A percentile compares a stretch with the other conserved stretches of the same genome.
These are phyloP conservation scores for Aspergillus kassunensis DNA, from an alignment of 495 filamentous ascomycete genomes.

Conservation along the genomic window DNA sequence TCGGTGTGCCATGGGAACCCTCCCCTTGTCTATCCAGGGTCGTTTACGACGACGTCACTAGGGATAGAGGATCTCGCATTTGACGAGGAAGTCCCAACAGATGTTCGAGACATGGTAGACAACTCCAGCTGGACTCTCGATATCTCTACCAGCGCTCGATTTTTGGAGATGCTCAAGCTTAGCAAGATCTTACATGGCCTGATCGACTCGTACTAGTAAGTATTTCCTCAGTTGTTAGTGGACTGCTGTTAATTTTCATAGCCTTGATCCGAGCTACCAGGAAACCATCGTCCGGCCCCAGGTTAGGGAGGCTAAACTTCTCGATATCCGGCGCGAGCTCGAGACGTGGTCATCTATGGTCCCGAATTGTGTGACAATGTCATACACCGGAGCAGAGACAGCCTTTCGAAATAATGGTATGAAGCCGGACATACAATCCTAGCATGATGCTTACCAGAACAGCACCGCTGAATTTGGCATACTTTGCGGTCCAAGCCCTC, in stretches of 20 bases:
- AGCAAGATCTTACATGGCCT: slow-evolving; percentile 2
- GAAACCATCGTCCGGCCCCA: neutral
- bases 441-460: neutral
- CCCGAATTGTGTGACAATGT: slow-evolving; percentile 6
- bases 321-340: neutral
- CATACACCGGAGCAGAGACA: neutral
- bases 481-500: slow-evolving; percentile 5
- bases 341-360: slow-evolving; percentile 7
- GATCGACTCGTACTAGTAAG: slow-evolving; percentile 3
- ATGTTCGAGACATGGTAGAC: slow-evolving; percentile 2
- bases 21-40: slow-evolving; percentile 1
- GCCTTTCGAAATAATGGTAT: slow-evolving; percentile 9
- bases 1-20: slow-evolving; percentile 6
- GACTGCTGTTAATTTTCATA: neutral
- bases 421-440: neutral
- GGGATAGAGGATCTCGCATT: slow-evolving; percentile 1
- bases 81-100: slow-evolving; percentile 1
- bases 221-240: neutral
- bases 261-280: slow-evolving; percentile 3
- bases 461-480: slow-evolving; percentile 3
- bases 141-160: slow-evolving; percentile 6
- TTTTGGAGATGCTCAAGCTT: slow-evolving; percentile 5
- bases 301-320: neutral
- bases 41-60: neutral
- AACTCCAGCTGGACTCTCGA: neutral